Conservation (phyloP, 352 stramenopile species). For the Pythium aristosporum region DNA sequence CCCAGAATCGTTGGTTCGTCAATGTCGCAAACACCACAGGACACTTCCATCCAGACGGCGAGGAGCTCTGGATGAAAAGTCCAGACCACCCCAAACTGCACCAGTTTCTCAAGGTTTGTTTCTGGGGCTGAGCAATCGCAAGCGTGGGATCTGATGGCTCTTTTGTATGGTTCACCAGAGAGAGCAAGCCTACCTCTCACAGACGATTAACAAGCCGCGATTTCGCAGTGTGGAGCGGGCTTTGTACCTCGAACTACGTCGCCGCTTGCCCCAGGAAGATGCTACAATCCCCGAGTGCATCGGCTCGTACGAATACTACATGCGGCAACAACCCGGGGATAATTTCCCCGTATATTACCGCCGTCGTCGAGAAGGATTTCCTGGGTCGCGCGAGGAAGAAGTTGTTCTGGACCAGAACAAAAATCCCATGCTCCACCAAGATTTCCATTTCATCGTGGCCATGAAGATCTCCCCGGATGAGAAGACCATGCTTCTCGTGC, state of each 20-base stretch:
- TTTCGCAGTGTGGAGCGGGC: constrained; percentile 62
- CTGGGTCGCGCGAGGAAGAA: constrained; percentile 34
- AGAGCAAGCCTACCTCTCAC: constrained; percentile 50
- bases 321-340: constrained; percentile 48
- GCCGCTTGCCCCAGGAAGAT: constrained; percentile 60
- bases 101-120: constrained; percentile 59
- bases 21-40: neutral
- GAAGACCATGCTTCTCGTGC: constrained; percentile 53
- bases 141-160: neutral
- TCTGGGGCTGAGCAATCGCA: neutral
- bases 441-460: constrained; percentile 63
- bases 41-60: constrained; percentile 5
- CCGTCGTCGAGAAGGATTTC: constrained; percentile 23
- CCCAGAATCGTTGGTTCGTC: neutral
- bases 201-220: constrained; percentile 50
- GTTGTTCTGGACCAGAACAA: constrained; percentile 79
- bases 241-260: constrained; percentile 66
- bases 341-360: constrained; percentile 86
- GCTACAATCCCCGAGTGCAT: constrained; percentile 76
- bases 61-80: constrained; percentile 52
- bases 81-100: constrained; percentile 43
- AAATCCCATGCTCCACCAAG: constrained; percentile 49
- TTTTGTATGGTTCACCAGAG: constrained; percentile 23
- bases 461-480: constrained; percentile 83
- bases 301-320: constrained; percentile 74